Conservation (phyloP, 2,329 filamentous ascomycete genomes). For the Helicocarpus griseus region DNA sequence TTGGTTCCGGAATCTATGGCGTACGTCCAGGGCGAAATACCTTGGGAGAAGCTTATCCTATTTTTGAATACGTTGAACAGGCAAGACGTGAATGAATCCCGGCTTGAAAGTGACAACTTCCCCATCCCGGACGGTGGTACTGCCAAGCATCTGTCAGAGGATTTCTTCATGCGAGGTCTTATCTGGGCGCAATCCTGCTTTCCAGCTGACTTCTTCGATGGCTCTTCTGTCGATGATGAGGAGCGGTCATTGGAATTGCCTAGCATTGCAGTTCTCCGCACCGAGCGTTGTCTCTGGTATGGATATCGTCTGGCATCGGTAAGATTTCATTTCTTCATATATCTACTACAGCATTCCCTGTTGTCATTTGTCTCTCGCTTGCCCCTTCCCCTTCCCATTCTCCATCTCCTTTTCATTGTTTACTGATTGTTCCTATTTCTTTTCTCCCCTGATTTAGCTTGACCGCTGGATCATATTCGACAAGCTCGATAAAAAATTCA, state of each 20-base stretch:
- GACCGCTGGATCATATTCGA: conserved; percentile 18
- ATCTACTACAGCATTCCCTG: not conserved
- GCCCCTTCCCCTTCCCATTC: no score
- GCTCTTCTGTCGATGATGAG: conserved; percentile 43
- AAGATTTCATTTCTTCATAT: conserved; percentile 12
- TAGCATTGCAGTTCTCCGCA: conserved; percentile 39
- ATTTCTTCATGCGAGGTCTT: conserved; percentile 48
- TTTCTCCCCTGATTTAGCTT: conserved; percentile 3
- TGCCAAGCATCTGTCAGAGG: conserved; percentile 45
- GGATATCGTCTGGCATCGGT: conserved; percentile 36
- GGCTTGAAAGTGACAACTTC: conserved; percentile 32
- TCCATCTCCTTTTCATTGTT: not conserved
- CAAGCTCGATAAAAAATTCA: conserved; percentile 13
- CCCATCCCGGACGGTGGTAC: conserved; percentile 28
- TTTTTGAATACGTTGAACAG: conserved; percentile 47
- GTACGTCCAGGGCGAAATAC: conserved; percentile 35
- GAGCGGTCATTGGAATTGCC: conserved; percentile 43
- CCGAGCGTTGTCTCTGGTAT: conserved; percentile 44
- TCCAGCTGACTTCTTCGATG: conserved; percentile 42
- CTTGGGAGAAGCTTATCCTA: conserved; percentile 40
- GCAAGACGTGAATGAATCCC: conserved; percentile 24
- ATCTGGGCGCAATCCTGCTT: conserved; percentile 43
- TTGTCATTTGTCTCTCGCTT: not conserved
- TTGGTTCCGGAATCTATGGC: conserved; percentile 28
- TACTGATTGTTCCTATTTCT: not conserved